These are phyloP conservation scores for Phytophthora citrophthora DNA, from an alignment of 352 stramenopile species.

Conservation along the genomic window DNA sequence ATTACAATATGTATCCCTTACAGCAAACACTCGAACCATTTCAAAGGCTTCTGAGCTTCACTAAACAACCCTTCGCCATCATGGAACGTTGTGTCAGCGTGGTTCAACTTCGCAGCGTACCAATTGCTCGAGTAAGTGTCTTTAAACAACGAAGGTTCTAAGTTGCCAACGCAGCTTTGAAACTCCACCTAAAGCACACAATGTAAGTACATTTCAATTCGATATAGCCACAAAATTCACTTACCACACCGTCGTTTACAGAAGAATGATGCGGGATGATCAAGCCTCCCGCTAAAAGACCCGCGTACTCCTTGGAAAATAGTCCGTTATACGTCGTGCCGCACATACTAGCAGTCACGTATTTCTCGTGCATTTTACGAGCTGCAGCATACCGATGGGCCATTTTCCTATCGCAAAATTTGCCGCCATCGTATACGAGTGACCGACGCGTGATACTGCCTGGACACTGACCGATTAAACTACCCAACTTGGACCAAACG, in stretches of 20 bases:
- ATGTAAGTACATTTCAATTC: no score
- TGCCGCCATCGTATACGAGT: conserved; percentile 47
- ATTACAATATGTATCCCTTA: conserved; percentile 5
- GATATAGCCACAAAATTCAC: conserved; percentile 1
- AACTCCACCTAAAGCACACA: conserved; percentile 47
- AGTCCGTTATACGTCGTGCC: conserved; percentile 46
- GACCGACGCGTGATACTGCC: conserved; percentile 33
- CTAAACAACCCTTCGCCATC: conserved; percentile 57
- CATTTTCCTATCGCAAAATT: conserved; percentile 27
- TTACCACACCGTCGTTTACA: conserved; percentile 61
- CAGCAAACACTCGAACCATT: conserved; percentile 66
- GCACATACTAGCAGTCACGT: conserved; percentile 48
- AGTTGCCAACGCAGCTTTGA: conserved; percentile 52
- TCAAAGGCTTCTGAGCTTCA: conserved; percentile 54
- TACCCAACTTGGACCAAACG: conserved; percentile 29
- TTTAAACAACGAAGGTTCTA: conserved; percentile 43
- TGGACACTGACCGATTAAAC: conserved; percentile 49
- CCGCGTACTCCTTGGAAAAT: conserved; percentile 42
- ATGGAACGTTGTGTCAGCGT: conserved; percentile 62
- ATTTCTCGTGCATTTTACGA: conserved; percentile 35
- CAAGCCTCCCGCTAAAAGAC: conserved; percentile 34
- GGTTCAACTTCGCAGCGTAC: conserved; percentile 63
- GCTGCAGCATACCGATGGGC: conserved; percentile 38
- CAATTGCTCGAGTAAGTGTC: conserved; percentile 42
- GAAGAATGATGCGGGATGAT: conserved; percentile 53